Evolutionary conservation across 2,329 filamentous ascomycete species (phyloP), one percentile per base, ranked within the genome.

Genomic region (Aspergillus fumigatus): DNA sequence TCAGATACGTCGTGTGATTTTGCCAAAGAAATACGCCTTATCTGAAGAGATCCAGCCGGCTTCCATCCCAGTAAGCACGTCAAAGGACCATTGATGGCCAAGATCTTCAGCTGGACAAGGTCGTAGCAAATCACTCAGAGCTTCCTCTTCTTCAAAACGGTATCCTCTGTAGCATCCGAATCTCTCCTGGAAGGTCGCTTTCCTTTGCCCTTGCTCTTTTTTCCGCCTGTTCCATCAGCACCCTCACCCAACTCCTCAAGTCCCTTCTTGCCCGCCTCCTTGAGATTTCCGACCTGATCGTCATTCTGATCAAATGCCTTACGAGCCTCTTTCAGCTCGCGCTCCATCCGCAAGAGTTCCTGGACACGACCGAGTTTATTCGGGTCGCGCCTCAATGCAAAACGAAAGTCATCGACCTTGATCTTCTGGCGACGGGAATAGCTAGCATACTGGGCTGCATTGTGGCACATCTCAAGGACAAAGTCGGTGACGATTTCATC

Each of bases 401-500:
- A 99, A 69, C 95, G 92, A 77, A 99, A 96, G 75, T 99, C 94
- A 69, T 97, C 93, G 68, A 96, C 90, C 74, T 99, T 99, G 77
- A 99, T 92, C 77, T 99, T 99, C 68, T 96, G 90, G 1, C 94
- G 89, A 0, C 92, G 88, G 2, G 89, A 87, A 74, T 96, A 90
- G 72, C 90, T 87, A 0, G 94, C 94, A 53, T 88, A 87, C 48
- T 90, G 86, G 4, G 92, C 90, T 3, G 94, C 93, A 70, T 91
- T 88, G 78, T 96, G 94, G 75, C 90, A 93, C 54, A 94, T 87
- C 73, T 94, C 91, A 71, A 96, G 91, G 72, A 97, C 90, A 80
- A 96, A 97, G 79, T 97, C 94, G 60, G 92, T 96, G 59, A 96
- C 85, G 65, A 97, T 93, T 77, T 97, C 92, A 79, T 97, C 94